A percentile compares a stretch with the other conserved stretches of the same genome.
These are phyloP conservation scores for Aspergillus saccharolyticus DNA, from an alignment of 495 filamentous ascomycete species.

Conservation along the genomic window DNA sequence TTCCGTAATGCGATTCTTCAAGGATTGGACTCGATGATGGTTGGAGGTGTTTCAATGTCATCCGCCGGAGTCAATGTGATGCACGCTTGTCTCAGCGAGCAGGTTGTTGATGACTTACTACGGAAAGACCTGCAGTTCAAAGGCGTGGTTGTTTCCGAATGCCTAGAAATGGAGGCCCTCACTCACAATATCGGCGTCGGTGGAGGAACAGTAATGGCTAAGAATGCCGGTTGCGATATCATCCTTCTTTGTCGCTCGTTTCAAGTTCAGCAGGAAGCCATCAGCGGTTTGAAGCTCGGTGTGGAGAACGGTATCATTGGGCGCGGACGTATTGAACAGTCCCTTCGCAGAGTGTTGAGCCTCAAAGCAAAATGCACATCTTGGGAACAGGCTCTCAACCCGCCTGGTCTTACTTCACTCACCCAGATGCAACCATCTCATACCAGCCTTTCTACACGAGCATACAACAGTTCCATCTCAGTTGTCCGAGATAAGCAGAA, in stretches of 20 bases:
- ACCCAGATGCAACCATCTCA: constrained; percentile 77
- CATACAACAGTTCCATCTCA: constrained; percentile 82
- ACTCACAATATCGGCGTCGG: constrained; percentile 89
- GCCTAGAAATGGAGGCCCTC: constrained; percentile 90
- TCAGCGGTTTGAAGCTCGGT: constrained; percentile 76
- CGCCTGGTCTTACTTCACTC: constrained; percentile 63
- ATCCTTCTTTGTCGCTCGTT: constrained; percentile 81
- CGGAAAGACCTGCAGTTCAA: constrained; percentile 78
- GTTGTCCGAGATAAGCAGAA: constrained; percentile 79
- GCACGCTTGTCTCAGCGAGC: constrained; percentile 86
- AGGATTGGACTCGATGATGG: constrained; percentile 87
- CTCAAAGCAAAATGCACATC: constrained; percentile 74
- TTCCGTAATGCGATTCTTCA: constrained; percentile 81
- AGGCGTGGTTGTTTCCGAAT: constrained; percentile 89
- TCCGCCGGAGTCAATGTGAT: constrained; percentile 84
- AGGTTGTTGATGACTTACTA: constrained; percentile 80
- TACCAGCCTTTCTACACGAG: constrained; percentile 68
- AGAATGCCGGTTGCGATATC: constrained; percentile 86
- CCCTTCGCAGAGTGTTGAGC: constrained; percentile 63
- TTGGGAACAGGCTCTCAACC: constrained; percentile 80
- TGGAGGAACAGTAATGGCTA: constrained; percentile 88
- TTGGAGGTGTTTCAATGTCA: constrained; percentile 82
- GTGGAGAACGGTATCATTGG: constrained; percentile 81
- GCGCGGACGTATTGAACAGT: constrained; percentile 66
- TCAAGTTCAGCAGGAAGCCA: constrained; percentile 79